Evolutionary conservation across 495 filamentous ascomycete species (phyloP).

Genomic region (Hapsidospora chrysogenum): DNA sequence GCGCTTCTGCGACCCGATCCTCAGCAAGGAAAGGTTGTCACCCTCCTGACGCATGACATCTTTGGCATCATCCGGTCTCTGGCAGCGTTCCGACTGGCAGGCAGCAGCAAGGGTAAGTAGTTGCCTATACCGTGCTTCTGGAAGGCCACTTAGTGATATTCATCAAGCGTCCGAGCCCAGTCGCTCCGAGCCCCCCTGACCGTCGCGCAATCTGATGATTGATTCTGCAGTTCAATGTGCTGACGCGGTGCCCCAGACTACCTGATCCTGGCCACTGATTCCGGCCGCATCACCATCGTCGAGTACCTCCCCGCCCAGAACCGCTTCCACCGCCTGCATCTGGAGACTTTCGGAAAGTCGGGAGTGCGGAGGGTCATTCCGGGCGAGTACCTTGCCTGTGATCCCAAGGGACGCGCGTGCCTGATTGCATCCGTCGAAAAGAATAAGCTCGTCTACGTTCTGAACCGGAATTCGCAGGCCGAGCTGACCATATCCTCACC

Average conservation of each 20-base stretch:
- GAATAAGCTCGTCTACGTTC: constrained; percentile 97
- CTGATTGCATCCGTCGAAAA: constrained; percentile 91
- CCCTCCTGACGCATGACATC: constrained; percentile 76
- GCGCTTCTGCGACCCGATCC: constrained; percentile 79
- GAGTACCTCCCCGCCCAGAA: constrained; percentile 83
- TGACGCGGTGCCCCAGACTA: constrained; percentile 62
- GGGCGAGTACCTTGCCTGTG: constrained; percentile 84
- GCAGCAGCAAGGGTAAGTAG: constrained; percentile 89
- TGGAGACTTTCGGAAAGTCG: constrained; percentile 96
- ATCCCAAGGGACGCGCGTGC: constrained; percentile 90
- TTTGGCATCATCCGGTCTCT: constrained; percentile 88
- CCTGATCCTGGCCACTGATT: constrained; percentile 89
- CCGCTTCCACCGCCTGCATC: constrained; percentile 72
- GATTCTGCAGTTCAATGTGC: constrained; percentile 30
- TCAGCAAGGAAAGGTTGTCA: constrained; percentile 65
- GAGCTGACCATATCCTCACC: constrained; percentile 94
- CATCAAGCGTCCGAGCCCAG: constrained; percentile 27
- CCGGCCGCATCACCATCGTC: constrained; percentile 82
- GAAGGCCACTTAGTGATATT: constrained; percentile 83
- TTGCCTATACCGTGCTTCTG: constrained; percentile 19
- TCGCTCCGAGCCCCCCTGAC: constrained; percentile 9
- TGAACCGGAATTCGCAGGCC: constrained; percentile 87
- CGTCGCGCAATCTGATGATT: no score
- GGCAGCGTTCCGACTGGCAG: constrained; percentile 76
- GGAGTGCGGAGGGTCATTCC: constrained; percentile 89